phyloP scores from a whole-genome alignment of 208 protist species.

The Trichomonas vaginalis region DNA sequence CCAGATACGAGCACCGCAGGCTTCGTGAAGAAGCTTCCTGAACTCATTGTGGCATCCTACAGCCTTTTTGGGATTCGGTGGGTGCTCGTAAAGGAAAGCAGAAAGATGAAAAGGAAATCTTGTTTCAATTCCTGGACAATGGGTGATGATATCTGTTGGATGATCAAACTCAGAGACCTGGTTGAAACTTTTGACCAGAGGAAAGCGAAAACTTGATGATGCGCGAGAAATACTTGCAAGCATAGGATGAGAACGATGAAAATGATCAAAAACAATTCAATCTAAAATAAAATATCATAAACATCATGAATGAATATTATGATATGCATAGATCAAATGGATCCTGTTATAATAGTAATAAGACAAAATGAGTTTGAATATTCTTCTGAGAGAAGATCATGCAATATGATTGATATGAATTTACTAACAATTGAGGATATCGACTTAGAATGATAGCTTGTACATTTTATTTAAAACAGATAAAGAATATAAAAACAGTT shows the following conservation, averaged over 20 bases:
- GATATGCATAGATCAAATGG: no score
- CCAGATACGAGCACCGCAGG: not conserved
- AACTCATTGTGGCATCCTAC: not conserved
- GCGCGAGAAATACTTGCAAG: not conserved
- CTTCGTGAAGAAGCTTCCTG: not conserved
- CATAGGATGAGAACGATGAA: not conserved
- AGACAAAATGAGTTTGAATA: no score
- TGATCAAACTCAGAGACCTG: not conserved
- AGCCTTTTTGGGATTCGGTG: not conserved
- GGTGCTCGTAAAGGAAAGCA: not conserved
- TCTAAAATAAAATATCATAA: no score
- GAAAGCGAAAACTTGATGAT: not conserved
- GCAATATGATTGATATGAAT: no score
- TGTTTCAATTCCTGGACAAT: not conserved
- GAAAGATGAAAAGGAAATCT: not conserved
- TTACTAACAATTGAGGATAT: no score
- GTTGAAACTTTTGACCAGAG: not conserved
- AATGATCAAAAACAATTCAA: no score
- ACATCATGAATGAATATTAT: no score
- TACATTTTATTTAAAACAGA: no score
- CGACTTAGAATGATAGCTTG: no score
- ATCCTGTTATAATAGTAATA: no score
- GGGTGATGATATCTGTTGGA: conserved; percentile 3
- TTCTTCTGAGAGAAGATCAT: no score
- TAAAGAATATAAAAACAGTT: no score